phyloP scores from a whole-genome alignment of 139 green algal species.

The Chlamydomonas urium region DNA sequence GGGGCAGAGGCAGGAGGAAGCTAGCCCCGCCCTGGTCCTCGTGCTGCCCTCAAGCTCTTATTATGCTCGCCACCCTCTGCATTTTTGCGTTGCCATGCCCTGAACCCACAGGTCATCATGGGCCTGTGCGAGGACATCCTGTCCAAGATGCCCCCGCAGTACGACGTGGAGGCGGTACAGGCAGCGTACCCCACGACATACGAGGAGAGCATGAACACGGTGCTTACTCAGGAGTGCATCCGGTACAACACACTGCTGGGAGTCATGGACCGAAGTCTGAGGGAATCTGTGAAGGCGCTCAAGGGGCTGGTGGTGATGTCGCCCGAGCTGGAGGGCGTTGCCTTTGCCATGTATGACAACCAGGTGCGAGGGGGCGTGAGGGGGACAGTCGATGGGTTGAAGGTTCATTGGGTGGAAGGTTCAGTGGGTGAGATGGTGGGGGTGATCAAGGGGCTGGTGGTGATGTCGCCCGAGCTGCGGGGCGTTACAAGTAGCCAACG shows the following conservation, averaged over 20 bases:
- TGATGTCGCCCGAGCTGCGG: constrained; percentile 78
- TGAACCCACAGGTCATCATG: constrained; percentile 54
- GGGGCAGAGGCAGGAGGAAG: background rate
- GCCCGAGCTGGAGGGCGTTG: constrained; percentile 69
- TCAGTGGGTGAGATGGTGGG: constrained; percentile 47
- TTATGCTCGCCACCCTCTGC: no score
- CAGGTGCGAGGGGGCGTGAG: constrained; percentile 30
- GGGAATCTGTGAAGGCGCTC: constrained; percentile 54
- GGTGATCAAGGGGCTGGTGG: constrained; percentile 64
- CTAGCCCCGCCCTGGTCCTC: background rate
- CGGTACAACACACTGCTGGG: constrained; percentile 69
- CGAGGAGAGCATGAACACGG: constrained; percentile 86
- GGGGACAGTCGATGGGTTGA: no score
- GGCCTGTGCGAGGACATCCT: constrained; percentile 49
- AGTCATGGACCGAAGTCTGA: constrained; percentile 54
- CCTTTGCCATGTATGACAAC: constrained; percentile 75
- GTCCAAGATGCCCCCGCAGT: constrained; percentile 39
- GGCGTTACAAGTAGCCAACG: no score
- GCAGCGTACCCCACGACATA: constrained; percentile 70
- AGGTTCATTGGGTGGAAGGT: no score
- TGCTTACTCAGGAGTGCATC: constrained; percentile 68
- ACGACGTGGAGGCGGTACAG: constrained; percentile 65
- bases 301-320: constrained; percentile 76
- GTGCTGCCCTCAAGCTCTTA: background rate
- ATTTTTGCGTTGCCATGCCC: no score